Conservation (phyloP, 1,284 basidiomycete species). For the Irpex sp. region DNA sequence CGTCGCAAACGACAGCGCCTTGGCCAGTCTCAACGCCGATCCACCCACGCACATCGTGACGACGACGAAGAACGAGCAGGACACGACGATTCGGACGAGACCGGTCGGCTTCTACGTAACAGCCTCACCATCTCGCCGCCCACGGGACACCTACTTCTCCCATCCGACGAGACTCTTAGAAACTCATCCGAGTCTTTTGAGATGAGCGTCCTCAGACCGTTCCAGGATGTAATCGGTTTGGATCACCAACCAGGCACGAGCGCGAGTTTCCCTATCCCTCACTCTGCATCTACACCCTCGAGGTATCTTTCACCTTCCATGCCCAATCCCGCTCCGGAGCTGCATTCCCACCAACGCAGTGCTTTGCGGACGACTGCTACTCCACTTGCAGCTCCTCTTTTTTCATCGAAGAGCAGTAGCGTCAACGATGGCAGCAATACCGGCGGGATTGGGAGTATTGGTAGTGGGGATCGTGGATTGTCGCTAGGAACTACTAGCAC, state of each 20-base stretch:
- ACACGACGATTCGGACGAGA: background rate
- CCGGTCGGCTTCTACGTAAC: background rate
- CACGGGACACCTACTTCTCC: background rate
- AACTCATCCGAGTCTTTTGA: background rate
- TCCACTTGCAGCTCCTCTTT: background rate
- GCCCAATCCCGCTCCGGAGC: background rate
- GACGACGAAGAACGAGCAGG: background rate
- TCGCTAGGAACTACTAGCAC: background rate
- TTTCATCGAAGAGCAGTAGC: background rate
- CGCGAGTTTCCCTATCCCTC: background rate
- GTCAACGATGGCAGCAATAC: background rate
- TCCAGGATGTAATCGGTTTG: background rate
- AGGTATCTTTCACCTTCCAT: background rate
- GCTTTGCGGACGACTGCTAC: background rate
- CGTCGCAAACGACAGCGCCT: conserved; percentile 7
- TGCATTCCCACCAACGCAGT: background rate
- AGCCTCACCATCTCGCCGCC: background rate
- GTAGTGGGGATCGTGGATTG: too few species aligned
- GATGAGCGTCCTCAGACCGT: background rate
- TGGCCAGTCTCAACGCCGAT: background rate
- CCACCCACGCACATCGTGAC: background rate
- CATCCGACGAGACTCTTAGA: background rate
- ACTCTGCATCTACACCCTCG: background rate
- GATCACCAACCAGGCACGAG: background rate
- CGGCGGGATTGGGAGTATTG: background rate